These are phyloP conservation scores for Thelonectria blattea DNA, from an alignment of 2,329 filamentous ascomycete species.

Conservation along the genomic window DNA sequence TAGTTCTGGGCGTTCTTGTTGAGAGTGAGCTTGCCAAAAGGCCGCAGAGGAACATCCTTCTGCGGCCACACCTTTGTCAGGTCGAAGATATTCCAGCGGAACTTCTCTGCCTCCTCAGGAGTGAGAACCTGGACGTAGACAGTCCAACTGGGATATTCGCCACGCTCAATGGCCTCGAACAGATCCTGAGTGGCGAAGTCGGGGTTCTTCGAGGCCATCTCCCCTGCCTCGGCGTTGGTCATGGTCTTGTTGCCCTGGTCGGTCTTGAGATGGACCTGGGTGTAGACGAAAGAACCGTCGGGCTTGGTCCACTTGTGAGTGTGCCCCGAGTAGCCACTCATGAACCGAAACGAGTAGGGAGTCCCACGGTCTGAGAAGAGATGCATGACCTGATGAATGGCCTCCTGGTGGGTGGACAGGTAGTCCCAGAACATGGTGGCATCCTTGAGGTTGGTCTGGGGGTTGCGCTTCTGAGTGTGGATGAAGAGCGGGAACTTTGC, in stretches of 20 bases:
- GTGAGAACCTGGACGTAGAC: slow-evolving; percentile 69
- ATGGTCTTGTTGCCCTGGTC: slow-evolving; percentile 68
- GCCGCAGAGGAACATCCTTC: slow-evolving; percentile 69
- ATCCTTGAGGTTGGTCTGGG: slow-evolving; percentile 72
- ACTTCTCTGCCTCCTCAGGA: slow-evolving; percentile 66
- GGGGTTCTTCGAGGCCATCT: slow-evolving; percentile 62
- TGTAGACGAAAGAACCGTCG: slow-evolving; percentile 69
- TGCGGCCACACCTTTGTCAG: slow-evolving; percentile 76
- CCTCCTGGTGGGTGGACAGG: slow-evolving; percentile 66
- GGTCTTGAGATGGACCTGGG: slow-evolving; percentile 68
- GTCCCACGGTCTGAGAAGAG: slow-evolving; percentile 71
- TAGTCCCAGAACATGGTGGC: slow-evolving; percentile 63
- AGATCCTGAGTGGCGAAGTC: slow-evolving; percentile 70
- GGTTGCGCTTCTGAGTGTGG: slow-evolving; percentile 79
- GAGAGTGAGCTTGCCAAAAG: slow-evolving; percentile 70
- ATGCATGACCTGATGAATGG: slow-evolving; percentile 55
- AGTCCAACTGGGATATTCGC: slow-evolving; percentile 68
- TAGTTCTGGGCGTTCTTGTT: slow-evolving; percentile 71
- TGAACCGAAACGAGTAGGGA: slow-evolving; percentile 68
- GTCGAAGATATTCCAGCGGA: slow-evolving; percentile 72
- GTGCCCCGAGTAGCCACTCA: slow-evolving; percentile 72
- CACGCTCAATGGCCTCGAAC: slow-evolving; percentile 65
- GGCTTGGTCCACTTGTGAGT: slow-evolving; percentile 71
- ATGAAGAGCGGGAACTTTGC: slow-evolving; percentile 78
- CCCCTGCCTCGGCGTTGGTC: slow-evolving; percentile 61